Base-by-base conservation (phyloP, 1,284 basidiomycete species). In the Cystobasidium sp. region DNA sequence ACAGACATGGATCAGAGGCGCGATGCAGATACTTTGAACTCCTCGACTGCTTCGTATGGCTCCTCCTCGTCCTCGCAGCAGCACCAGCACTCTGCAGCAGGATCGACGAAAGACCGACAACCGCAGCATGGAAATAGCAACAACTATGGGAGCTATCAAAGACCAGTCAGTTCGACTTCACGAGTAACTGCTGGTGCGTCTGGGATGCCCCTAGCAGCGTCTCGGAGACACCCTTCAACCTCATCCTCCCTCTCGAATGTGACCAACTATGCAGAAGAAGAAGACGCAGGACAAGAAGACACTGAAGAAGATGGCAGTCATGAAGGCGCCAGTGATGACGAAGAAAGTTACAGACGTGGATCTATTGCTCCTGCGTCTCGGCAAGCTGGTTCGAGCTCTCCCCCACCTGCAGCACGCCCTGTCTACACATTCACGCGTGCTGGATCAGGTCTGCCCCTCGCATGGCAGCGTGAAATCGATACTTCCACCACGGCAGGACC, bases 221-320 rank as follows among this genome's bases (percentile, higher is more conserved):
- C 16, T 3, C 46, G 64, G 3, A 49, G 64, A 53, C 64, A 52
- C 39, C 64, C 64, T 7, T 66, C 64, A 5, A 14, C 18, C 24
- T 66, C 64, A 20, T 66, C 64, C 3, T 66, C 64, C n/a, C 64
- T 66, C 5, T 66, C 64, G n/a, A 66, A 66, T 37, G 64, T 66
- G 64, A 66, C 64, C 6, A 66, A 51, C 51, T 66, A 66, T 49
- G 22, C 24, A 22, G 62, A 51, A 52, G 46, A 65, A 52, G 46
- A 46, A 12, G 46, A 65, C 37, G 49, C 14, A 37, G n/a, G 24
- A 56, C 16, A 37, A n/a, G 55, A 56, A 37, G 55, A 37, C 14
- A 14, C 14, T 14, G 55, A 56, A 22, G n/a, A n/a, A 18, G 55
- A 14, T 56, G 24, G 14, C 24, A 22, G 51, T 31, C 31, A 66